Percentiles rank a stretch among this genome's conserved stretches.
phyloP scores from a whole-genome alignment of 2,329 filamentous ascomycete genomes.

The Hyphodiscus sp. region DNA sequence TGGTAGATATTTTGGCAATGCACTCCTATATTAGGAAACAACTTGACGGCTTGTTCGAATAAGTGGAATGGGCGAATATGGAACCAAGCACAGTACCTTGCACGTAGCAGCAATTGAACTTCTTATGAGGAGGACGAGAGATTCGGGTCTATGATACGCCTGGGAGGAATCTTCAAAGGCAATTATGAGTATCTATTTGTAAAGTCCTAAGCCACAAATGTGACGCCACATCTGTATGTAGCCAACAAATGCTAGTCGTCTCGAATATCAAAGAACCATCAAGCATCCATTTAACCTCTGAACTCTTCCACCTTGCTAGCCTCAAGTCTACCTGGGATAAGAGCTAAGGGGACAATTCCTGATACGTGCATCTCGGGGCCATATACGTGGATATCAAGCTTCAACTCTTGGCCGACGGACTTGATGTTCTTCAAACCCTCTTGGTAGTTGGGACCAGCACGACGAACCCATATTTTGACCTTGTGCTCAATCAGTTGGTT shows the following conservation, averaged over 20 bases:
- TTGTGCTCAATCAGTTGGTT: constrained; percentile 89
- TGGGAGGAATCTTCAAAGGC: neutral
- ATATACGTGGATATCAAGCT: constrained; percentile 89
- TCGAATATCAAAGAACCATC: constrained; percentile 15
- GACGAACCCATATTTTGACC: constrained; percentile 91
- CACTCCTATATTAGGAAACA: too few species aligned
- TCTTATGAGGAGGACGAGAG: too few species aligned
- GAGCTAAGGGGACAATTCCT: constrained; percentile 90
- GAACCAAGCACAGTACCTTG: too few species aligned
- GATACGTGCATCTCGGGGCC: constrained; percentile 82
- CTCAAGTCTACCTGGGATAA: constrained; percentile 60
- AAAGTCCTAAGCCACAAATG: constrained; percentile 20
- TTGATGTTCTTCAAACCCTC: constrained; percentile 99
- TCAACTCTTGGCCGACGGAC: constrained; percentile 86
- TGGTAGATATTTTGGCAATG: too few species aligned
- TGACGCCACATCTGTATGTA: constrained; percentile 20
- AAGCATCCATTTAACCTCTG: constrained; percentile 21
- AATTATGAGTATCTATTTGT: constrained; percentile 29
- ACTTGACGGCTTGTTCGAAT: too few species aligned
- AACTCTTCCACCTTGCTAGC: constrained; percentile 57
- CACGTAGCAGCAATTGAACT: too few species aligned
- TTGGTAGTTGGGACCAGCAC: constrained; percentile 95
- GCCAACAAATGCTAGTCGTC: constrained; percentile 18
- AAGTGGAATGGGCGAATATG: too few species aligned
- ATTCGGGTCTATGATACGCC: too few species aligned